These are phyloP conservation scores for Alternaria dauci DNA, from an alignment of 2,329 filamentous ascomycete genomes.

Conservation along the genomic window DNA sequence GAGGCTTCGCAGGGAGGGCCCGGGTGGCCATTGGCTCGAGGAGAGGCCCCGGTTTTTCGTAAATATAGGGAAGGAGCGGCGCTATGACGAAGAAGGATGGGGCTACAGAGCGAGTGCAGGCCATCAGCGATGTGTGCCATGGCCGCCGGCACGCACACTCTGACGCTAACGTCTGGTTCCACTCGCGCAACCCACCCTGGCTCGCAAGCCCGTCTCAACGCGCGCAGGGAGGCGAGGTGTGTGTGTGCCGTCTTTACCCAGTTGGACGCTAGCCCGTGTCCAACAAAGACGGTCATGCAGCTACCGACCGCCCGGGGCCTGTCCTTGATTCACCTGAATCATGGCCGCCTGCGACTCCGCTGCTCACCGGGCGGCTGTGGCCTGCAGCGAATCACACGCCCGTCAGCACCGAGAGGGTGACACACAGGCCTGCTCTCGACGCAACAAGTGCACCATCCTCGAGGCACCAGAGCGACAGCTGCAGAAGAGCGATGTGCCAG, in stretches of 20 bases:
- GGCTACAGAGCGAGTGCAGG: constrained; percentile 42
- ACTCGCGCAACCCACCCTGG: constrained; percentile 33
- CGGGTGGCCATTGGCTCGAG: constrained; percentile 39
- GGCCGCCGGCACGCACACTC: constrained; percentile 33
- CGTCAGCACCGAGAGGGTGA: constrained; percentile 29
- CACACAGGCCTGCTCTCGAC: constrained; percentile 39
- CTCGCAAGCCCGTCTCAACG: constrained; percentile 20
- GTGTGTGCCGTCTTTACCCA: constrained; percentile 30
- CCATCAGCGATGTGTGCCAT: constrained; percentile 41
- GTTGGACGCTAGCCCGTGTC: constrained; percentile 23
- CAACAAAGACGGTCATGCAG: constrained; percentile 34
- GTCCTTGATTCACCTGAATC: constrained; percentile 37
- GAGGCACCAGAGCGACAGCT: constrained; percentile 24
- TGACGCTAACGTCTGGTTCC: constrained; percentile 33
- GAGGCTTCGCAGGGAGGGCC: constrained; percentile 25
- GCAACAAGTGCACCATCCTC: constrained; percentile 42
- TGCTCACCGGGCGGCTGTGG: constrained; percentile 36
- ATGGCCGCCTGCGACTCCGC: constrained; percentile 33
- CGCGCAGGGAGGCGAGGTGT: constrained; percentile 36
- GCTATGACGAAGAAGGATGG: constrained; percentile 51
- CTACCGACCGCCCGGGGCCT: constrained; percentile 32
- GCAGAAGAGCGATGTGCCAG: neutral
- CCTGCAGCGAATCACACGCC: constrained; percentile 27
- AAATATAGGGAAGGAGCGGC: constrained; percentile 51
- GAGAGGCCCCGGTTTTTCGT: constrained; percentile 42